Conservation (phyloP, 139 green algal species). For the Chlorella ohadii region DNA sequence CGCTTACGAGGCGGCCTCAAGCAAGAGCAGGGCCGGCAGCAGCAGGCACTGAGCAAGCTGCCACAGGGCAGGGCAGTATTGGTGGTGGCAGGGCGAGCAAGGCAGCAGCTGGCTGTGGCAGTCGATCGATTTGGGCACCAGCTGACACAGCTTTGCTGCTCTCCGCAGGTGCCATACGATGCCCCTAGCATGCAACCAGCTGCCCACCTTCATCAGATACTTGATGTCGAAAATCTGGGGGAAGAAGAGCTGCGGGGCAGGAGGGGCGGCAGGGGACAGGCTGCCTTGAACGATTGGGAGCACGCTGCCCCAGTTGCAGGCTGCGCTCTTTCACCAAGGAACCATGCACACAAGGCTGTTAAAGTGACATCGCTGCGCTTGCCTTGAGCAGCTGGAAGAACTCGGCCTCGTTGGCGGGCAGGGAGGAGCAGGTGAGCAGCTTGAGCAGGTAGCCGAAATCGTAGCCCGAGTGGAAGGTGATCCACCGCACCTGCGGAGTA, state of each 20-base stretch:
- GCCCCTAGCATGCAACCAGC: not conserved
- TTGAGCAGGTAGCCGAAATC: slow-evolving; percentile 99
- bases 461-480: slow-evolving; percentile 95
- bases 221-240: slow-evolving; percentile 99
- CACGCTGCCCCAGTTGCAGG: not conserved
- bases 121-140: too few relatives aligned
- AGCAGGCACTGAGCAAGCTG: too few relatives aligned
- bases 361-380: not conserved
- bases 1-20: too few relatives aligned
- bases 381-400: slow-evolving; percentile 95
- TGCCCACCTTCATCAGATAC: slow-evolving; percentile 88
- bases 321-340: not conserved
- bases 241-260: slow-evolving; percentile 87
- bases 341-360: not conserved
- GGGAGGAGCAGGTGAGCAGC: slow-evolving; percentile 89
- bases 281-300: not conserved
- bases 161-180: too few relatives aligned
- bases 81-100: too few relatives aligned
- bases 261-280: not conserved
- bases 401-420: slow-evolving; percentile 88
- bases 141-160: too few relatives aligned
- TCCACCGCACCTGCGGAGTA: slow-evolving; percentile 80
- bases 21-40: too few relatives aligned
- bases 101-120: too few relatives aligned
- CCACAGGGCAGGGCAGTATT: too few relatives aligned